phyloP scores from a whole-genome alignment of 2,329 filamentous ascomycete genomes.

The Rhynchosporium graminicola region DNA sequence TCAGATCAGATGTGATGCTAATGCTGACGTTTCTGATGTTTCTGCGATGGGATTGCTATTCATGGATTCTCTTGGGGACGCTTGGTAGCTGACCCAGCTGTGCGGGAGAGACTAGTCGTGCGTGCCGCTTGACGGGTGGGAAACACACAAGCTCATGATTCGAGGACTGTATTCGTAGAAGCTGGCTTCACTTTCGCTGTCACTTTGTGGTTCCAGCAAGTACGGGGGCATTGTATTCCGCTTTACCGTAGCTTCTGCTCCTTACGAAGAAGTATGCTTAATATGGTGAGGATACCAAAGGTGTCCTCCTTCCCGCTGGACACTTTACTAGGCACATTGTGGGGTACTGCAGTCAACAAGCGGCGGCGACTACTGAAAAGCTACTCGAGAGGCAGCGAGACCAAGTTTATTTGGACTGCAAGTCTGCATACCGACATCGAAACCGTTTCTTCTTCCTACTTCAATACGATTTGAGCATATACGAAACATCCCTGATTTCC shows the following conservation, averaged over 20 bases:
- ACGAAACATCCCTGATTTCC: too few species aligned
- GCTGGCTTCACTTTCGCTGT: not conserved
- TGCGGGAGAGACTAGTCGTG: conserved; percentile 28
- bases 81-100: conserved; percentile 37
- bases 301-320: not conserved
- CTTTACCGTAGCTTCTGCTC: too few species aligned
- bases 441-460: conserved; percentile 2
- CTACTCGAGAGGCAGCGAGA: not conserved
- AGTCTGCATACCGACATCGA: conserved; percentile 26
- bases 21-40: conserved; percentile 16
- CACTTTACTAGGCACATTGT: not conserved
- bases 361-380: conserved; percentile 10
- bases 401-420: conserved; percentile 10
- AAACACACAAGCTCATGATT: not conserved
- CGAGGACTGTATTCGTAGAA: not conserved
- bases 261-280: too few species aligned
- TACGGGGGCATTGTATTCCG: too few species aligned
- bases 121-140: conserved; percentile 9
- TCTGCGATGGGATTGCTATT: not conserved
- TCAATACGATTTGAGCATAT: too few species aligned
- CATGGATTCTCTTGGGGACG: conserved; percentile 23
- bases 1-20: conserved; percentile 7
- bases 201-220: too few species aligned
- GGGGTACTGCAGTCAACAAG: not conserved
- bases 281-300: not conserved